A percentile compares a stretch with the other conserved stretches of the same genome.
These are phyloP conservation scores for Kwoniella mangroviensis DNA, from an alignment of 768 basidiomycete species.

Conservation along the genomic window DNA sequence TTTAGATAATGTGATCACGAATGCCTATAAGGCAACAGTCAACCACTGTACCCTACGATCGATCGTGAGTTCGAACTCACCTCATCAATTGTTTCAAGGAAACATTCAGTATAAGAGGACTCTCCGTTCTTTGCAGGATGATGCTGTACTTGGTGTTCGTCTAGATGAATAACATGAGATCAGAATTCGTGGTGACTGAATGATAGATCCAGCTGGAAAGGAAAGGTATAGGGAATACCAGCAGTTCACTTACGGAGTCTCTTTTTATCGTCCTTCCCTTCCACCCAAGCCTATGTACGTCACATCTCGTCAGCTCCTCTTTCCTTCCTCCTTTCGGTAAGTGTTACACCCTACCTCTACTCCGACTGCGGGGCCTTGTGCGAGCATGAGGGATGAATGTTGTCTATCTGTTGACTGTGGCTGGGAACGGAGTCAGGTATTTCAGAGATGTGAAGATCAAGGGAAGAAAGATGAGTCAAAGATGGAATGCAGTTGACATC, in stretches of 20 bases:
- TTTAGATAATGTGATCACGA: no score
- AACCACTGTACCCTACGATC: no score
- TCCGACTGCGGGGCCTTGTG: neutral
- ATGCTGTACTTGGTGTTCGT: conserved; percentile 20
- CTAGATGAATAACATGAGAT: neutral
- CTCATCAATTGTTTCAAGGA: conserved; percentile 17
- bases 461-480: no score
- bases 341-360: neutral
- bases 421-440: no score
- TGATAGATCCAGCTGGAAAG: neutral
- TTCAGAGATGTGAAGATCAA: no score
- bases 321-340: neutral
- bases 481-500: no score
- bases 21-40: no score
- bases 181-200: neutral
- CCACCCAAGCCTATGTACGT: conserved; percentile 13
- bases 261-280: neutral
- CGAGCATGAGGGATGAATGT: neutral
- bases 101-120: conserved; percentile 15
- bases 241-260: neutral
- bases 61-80: neutral
- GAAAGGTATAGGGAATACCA: neutral
- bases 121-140: neutral
- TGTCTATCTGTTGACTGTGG: no score
- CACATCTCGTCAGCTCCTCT: neutral